These are phyloP conservation scores for Saturnispora quitensis DNA, from an alignment of 805 yeast species.

Conservation along the genomic window DNA sequence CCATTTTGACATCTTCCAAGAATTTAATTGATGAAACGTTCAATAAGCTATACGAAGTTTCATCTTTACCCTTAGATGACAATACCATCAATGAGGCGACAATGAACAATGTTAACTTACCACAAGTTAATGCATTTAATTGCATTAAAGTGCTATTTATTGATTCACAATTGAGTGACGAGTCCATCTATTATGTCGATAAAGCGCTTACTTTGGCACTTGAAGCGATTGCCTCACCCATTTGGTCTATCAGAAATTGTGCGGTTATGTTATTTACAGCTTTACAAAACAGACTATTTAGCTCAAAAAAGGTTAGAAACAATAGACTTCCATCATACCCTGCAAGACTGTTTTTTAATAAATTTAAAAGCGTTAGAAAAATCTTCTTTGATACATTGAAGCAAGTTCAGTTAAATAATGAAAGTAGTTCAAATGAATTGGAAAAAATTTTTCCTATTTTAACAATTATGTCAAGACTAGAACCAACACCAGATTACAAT, in stretches of 20 bases:
- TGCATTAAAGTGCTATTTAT: constrained; percentile 67
- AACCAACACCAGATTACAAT: constrained; percentile 46
- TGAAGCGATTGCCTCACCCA: constrained; percentile 48
- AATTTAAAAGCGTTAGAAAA: constrained; percentile 44
- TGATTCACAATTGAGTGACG: constrained; percentile 56
- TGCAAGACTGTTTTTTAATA: constrained; percentile 61
- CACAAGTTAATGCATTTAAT: constrained; percentile 92
- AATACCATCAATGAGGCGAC: constrained; percentile 7
- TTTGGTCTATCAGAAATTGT: constrained; percentile 88
- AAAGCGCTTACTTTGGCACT: constrained; percentile 54
- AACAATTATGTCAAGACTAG: constrained; percentile 60
- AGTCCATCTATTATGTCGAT: constrained; percentile 43
- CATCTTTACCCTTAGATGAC: constrained; percentile 39
- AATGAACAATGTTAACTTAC: constrained; percentile 53
- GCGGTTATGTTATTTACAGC: constrained; percentile 90
- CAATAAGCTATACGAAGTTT: constrained; percentile 42
- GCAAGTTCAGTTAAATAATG: constrained; percentile 23
- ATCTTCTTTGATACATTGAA: constrained; percentile 38
- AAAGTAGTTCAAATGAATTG: constrained; percentile 16
- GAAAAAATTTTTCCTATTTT: constrained; percentile 71
- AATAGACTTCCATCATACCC: constrained; percentile 20
- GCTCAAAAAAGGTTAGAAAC: constrained; percentile 37
- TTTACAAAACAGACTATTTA: constrained; percentile 71
- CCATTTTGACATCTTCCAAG: constrained; percentile 48
- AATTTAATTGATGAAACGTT: constrained; percentile 44